A percentile compares a stretch with the other conserved stretches of the same genome.
These are phyloP conservation scores for Boletus bicolor DNA, from an alignment of 768 basidiomycete genomes.

Conservation along the genomic window DNA sequence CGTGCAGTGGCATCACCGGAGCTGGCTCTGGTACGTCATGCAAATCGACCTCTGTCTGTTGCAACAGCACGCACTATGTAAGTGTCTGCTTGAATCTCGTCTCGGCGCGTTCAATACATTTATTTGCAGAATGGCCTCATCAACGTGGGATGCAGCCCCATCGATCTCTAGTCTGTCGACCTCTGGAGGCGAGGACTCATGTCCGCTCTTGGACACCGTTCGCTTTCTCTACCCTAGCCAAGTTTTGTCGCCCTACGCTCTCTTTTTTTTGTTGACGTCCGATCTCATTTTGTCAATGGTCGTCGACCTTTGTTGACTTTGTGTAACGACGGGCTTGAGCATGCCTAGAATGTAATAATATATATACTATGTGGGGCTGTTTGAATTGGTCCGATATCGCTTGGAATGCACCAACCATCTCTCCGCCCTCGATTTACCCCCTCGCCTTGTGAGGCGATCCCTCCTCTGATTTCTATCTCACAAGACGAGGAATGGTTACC, in stretches of 20 bases:
- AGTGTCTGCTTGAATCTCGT: background rate
- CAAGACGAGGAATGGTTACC: constrained; percentile 28
- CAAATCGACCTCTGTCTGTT: constrained; percentile 22
- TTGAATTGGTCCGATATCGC: too few relatives aligned
- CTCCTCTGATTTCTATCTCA: background rate
- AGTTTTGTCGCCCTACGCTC: constrained; percentile 24
- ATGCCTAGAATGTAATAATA: constrained; percentile 18
- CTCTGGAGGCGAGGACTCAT: constrained; percentile 3
- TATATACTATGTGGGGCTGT: background rate
- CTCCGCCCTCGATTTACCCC: constrained; percentile 26
- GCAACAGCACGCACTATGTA: constrained; percentile 18
- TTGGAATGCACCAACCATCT: background rate
- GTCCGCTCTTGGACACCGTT: constrained; percentile 4
- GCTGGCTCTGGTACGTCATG: constrained; percentile 25
- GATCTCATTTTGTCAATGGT: constrained; percentile 17
- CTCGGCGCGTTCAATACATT: background rate
- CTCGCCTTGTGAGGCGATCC: constrained; percentile 15
- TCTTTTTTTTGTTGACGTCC: constrained; percentile 22
- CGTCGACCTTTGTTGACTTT: constrained; percentile 11
- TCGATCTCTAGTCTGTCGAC: constrained; percentile 1
- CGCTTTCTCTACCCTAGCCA: constrained; percentile 19
- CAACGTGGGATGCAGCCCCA: constrained; percentile 26
- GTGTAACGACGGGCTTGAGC: constrained; percentile 4
- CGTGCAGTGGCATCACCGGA: constrained; percentile 20
- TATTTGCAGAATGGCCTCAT: constrained; percentile 21